Percentiles rank a stretch among this genome's conserved stretches.
phyloP scores from a whole-genome alignment of 371 early-diverging fungal species.

The Lichtheimia corymbifera region DNA sequence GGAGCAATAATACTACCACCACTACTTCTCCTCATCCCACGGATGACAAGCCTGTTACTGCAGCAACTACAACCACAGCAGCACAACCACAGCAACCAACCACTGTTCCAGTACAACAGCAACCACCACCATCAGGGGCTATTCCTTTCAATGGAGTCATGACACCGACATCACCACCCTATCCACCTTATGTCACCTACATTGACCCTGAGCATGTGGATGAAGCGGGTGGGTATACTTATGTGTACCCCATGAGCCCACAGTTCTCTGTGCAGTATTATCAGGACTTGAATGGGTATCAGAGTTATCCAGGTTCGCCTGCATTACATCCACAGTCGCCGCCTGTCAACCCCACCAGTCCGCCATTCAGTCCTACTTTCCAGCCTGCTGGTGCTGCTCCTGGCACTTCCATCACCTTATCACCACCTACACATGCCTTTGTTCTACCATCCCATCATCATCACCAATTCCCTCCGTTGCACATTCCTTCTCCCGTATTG shows the following conservation, averaged over 20 bases:
- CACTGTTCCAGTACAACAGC: neutral
- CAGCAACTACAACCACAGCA: conserved; percentile 5
- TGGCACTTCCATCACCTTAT: conserved; percentile 31
- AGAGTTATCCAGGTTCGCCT: conserved; percentile 51
- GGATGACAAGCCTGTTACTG: neutral
- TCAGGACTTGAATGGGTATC: conserved; percentile 39
- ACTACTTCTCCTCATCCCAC: no score
- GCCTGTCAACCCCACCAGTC: conserved; percentile 43
- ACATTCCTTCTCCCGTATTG: conserved; percentile 50
- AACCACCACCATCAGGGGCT: conserved; percentile 1
- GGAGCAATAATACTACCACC: no score
- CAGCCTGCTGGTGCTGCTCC: conserved; percentile 31
- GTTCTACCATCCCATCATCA: conserved; percentile 33
- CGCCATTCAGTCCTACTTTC: conserved; percentile 46
- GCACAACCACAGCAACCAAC: neutral
- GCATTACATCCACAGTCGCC: conserved; percentile 48
- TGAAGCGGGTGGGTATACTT: conserved; percentile 18
- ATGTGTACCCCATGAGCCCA: conserved; percentile 50
- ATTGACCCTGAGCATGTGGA: conserved; percentile 27
- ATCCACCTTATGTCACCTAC: conserved; percentile 38
- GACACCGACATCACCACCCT: conserved; percentile 40
- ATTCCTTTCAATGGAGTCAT: conserved; percentile 2
- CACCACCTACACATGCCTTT: conserved; percentile 46
- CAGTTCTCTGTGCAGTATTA: conserved; percentile 51
- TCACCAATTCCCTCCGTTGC: conserved; percentile 47